A percentile compares a stretch with the other conserved stretches of the same genome.
These are phyloP conservation scores for Byssothecium circinans DNA, from an alignment of 2,329 filamentous ascomycete genomes.

Conservation along the genomic window DNA sequence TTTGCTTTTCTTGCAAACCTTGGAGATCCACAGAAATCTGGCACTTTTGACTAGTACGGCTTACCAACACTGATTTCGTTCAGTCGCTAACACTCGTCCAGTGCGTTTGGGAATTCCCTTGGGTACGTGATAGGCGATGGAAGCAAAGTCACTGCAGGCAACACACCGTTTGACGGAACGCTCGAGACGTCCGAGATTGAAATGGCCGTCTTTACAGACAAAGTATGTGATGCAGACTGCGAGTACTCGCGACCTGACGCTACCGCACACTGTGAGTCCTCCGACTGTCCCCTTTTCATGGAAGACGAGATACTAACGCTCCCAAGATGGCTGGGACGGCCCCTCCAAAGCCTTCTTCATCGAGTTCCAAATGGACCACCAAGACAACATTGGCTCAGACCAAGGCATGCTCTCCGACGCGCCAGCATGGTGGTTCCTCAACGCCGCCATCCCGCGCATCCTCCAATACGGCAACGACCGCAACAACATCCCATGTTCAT, in stretches of 20 bases:
- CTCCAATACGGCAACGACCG: constrained; percentile 64
- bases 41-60: constrained; percentile 54
- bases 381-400: constrained; percentile 33
- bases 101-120: constrained; percentile 60
- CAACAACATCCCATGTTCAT: constrained; percentile 60
- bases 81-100: constrained; percentile 18
- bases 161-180: constrained; percentile 54
- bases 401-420: constrained; percentile 60
- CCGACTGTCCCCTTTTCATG: background rate
- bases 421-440: constrained; percentile 76
- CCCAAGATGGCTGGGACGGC: constrained; percentile 68
- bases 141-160: constrained; percentile 49
- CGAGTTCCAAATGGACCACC: constrained; percentile 67
- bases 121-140: constrained; percentile 56
- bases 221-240: constrained; percentile 51
- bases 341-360: constrained; percentile 72
- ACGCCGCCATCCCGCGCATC: constrained; percentile 70
- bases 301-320: constrained; percentile 1
- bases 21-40: constrained; percentile 57
- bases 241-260: constrained; percentile 53
- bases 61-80: background rate
- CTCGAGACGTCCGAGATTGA: constrained; percentile 39
- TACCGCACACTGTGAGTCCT: constrained; percentile 53
- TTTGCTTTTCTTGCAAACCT: constrained; percentile 62
- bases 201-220: constrained; percentile 40